These are phyloP conservation scores for Rhizopogon parksii DNA, from an alignment of 1,284 basidiomycete species.

Conservation along the genomic window DNA sequence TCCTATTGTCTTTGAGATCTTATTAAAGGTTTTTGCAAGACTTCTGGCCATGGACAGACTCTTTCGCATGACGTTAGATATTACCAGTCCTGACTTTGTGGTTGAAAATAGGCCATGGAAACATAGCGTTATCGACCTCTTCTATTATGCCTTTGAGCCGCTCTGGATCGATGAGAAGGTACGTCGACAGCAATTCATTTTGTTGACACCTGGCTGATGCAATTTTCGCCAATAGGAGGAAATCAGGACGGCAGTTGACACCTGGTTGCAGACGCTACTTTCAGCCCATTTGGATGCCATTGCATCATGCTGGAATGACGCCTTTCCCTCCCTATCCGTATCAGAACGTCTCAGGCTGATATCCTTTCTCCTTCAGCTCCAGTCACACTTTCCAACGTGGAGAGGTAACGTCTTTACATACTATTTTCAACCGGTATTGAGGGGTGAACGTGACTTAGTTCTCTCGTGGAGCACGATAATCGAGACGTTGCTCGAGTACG, in stretches of 20 bases:
- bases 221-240: constrained; percentile 45
- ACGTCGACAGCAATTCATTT: constrained; percentile 11
- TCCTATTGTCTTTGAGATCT: not conserved
- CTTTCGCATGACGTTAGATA: constrained; percentile 58
- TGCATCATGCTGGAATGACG: constrained; percentile 58
- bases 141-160: constrained; percentile 52
- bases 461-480: constrained; percentile 56
- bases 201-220: not conserved
- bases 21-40: constrained; percentile 10
- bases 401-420: constrained; percentile 35
- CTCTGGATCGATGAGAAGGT: constrained; percentile 62
- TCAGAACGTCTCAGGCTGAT: constrained; percentile 50
- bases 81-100: constrained; percentile 51
- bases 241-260: constrained; percentile 49
- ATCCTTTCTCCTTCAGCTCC: constrained; percentile 57
- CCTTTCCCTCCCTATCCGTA: constrained; percentile 47
- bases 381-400: constrained; percentile 59
- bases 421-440: not conserved
- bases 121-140: constrained; percentile 49
- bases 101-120: constrained; percentile 64
- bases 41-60: constrained; percentile 37
- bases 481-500: constrained; percentile 51
- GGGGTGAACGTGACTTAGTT: constrained; percentile 32
- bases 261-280: constrained; percentile 51
- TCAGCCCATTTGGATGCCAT: constrained; percentile 59